A percentile compares a stretch with the other conserved stretches of the same genome.
Evolutionary conservation across 495 filamentous ascomycete genomes (phyloP).

Genomic region (Lophiotrema nucula): DNA sequence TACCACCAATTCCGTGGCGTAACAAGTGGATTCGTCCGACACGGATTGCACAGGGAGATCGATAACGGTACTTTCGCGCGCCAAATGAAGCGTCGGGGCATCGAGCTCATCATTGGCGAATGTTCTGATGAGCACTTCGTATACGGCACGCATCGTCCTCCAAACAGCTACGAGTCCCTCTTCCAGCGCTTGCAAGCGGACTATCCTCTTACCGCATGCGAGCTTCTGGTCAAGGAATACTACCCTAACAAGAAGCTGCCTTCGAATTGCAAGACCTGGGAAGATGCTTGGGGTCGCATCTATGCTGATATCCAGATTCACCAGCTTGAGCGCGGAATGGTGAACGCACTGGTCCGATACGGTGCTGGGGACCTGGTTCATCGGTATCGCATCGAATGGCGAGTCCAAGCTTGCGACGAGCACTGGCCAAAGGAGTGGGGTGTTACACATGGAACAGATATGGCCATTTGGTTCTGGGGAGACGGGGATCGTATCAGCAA

Average conservation of each 20-base stretch:
- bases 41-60: constrained; percentile 48
- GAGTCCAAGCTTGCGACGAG: constrained; percentile 47
- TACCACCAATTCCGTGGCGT: constrained; percentile 56
- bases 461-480: constrained; percentile 59
- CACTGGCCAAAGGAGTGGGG: constrained; percentile 51
- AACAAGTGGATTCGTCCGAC: constrained; percentile 53
- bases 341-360: constrained; percentile 29
- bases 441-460: constrained; percentile 57
- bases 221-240: constrained; percentile 47
- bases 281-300: constrained; percentile 55
- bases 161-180: constrained; percentile 35
- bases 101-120: constrained; percentile 57
- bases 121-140: constrained; percentile 54
- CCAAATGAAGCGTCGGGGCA: constrained; percentile 43
- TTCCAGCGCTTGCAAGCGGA: constrained; percentile 52
- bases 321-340: constrained; percentile 40
- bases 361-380: constrained; percentile 41
- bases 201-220: constrained; percentile 49
- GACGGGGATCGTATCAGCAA: constrained; percentile 45
- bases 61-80: constrained; percentile 51
- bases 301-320: constrained; percentile 61
- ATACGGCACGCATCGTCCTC: constrained; percentile 49
- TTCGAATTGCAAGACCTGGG: constrained; percentile 46
- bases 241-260: constrained; percentile 43
- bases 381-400: constrained; percentile 53